Conservation (phyloP, 2,329 filamentous ascomycete species). For the Sclerotinia trifoliorum region DNA sequence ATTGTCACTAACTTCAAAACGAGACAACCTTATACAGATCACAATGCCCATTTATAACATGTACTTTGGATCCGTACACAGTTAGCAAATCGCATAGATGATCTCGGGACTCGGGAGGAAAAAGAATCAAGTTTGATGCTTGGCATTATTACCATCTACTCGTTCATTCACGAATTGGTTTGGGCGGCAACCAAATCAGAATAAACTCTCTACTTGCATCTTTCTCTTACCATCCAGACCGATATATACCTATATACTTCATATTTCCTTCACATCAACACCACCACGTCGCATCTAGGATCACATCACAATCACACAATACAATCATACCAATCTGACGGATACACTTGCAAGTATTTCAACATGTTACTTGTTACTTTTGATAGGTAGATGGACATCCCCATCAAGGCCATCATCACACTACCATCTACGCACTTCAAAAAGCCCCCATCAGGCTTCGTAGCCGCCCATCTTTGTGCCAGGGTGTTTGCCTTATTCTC, state of each 20-base stretch:
- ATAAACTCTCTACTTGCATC: background rate
- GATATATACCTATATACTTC: background rate
- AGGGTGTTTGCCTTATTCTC: conserved; percentile 9
- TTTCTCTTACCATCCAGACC: background rate
- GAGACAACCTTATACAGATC: background rate
- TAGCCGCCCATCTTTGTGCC: conserved; percentile 20
- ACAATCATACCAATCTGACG: background rate
- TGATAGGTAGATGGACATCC: background rate
- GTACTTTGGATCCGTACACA: background rate
- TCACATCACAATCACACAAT: background rate
- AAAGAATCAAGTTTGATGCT: background rate
- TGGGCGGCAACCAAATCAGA: conserved; percentile 2
- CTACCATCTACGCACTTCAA: too few species aligned
- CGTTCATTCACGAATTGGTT: background rate
- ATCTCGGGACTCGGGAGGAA: background rate
- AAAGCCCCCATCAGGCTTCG: background rate
- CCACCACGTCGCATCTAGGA: background rate
- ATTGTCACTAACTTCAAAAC: background rate
- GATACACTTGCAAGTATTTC: background rate
- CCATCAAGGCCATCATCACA: background rate
- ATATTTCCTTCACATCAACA: background rate
- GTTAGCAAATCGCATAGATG: background rate
- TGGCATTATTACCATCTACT: background rate
- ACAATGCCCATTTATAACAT: background rate
- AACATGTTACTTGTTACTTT: too few species aligned